Percentiles rank a stretch among this genome's conserved stretches.
Evolutionary conservation across 768 basidiomycete species (phyloP).

Genomic region (Postia placenta): DNA sequence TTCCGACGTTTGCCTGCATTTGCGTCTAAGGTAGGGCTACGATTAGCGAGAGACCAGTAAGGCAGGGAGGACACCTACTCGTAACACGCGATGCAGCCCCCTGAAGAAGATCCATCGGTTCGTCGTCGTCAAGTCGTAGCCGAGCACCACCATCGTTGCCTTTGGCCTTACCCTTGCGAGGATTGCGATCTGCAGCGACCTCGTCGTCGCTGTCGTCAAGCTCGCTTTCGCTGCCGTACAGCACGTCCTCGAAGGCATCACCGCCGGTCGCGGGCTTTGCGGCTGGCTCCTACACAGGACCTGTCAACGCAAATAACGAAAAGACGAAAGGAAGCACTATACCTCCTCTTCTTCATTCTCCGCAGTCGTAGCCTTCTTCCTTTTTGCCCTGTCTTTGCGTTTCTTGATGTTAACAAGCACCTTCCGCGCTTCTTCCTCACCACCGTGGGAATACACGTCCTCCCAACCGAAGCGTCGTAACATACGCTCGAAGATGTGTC

Average conservation of each 20-base stretch:
- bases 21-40: conserved; percentile 16
- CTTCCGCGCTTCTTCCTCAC: conserved; percentile 79
- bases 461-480: conserved; percentile 87
- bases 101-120: conserved; percentile 91
- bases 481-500: conserved; percentile 96
- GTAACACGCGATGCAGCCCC: conserved; percentile 68
- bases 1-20: conserved; percentile 54
- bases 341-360: conserved; percentile 55
- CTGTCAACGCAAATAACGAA: conserved; percentile 4
- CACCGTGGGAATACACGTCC: conserved; percentile 67
- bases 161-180: conserved; percentile 28
- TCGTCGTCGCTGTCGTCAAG: conserved; percentile 66
- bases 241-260: conserved; percentile 93
- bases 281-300: conserved; percentile 21
- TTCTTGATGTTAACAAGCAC: conserved; percentile 93
- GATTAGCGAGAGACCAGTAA: not conserved
- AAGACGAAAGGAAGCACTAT: conserved; percentile 22
- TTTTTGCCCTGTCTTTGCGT: conserved; percentile 88
- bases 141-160: conserved; percentile 46
- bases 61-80: conserved; percentile 38
- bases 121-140: conserved; percentile 81
- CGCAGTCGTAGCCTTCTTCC: conserved; percentile 60
- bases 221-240: conserved; percentile 96
- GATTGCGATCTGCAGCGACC: conserved; percentile 28
- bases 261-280: conserved; percentile 41